Evolutionary conservation across 768 basidiomycete species (phyloP).

Genomic region (Amyloporia xantha): DNA sequence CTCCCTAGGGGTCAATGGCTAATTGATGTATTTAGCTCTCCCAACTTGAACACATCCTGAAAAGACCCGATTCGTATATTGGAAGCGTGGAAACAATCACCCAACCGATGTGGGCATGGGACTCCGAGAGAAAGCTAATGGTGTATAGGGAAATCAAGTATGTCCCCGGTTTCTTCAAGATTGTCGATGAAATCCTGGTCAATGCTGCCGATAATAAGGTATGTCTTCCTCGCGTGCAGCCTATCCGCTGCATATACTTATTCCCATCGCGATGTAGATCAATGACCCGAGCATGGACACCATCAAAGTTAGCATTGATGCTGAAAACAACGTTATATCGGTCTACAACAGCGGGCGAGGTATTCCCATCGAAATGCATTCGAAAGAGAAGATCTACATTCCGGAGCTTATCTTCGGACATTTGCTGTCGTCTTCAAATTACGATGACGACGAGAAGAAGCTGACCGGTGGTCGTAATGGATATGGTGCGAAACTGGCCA

Average conservation of each 20-base stretch:
- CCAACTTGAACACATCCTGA: conserved; percentile 90
- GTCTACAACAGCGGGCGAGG: conserved; percentile 95
- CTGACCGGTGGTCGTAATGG: conserved; percentile 98
- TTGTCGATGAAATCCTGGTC: conserved; percentile 97
- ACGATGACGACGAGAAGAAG: conserved; percentile 98
- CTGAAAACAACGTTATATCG: conserved; percentile 79
- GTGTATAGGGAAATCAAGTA: conserved; percentile 76
- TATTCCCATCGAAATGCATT: conserved; percentile 95
- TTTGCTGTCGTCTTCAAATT: conserved; percentile 90
- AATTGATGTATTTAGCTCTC: conserved; percentile 59
- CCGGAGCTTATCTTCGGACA: conserved; percentile 98
- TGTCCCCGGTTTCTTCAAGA: conserved; percentile 98
- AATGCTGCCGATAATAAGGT: conserved; percentile 99
- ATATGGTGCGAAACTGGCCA: conserved; percentile 96
- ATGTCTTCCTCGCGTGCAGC: conserved; percentile 13
- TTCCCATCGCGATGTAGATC: conserved; percentile 49
- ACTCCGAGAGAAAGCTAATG: conserved; percentile 79
- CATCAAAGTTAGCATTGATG: conserved; percentile 81
- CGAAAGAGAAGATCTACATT: conserved; percentile 88
- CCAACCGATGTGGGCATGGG: conserved; percentile 91
- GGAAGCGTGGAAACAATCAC: conserved; percentile 89
- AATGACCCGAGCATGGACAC: conserved; percentile 90
- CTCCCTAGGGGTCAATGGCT: no score
- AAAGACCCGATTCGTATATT: conserved; percentile 92
- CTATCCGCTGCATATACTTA: neutral